A percentile compares a stretch with the other conserved stretches of the same genome.
Evolutionary conservation across 768 basidiomycete genomes (phyloP).

Genomic region (Pulveroboletus ravenelii): DNA sequence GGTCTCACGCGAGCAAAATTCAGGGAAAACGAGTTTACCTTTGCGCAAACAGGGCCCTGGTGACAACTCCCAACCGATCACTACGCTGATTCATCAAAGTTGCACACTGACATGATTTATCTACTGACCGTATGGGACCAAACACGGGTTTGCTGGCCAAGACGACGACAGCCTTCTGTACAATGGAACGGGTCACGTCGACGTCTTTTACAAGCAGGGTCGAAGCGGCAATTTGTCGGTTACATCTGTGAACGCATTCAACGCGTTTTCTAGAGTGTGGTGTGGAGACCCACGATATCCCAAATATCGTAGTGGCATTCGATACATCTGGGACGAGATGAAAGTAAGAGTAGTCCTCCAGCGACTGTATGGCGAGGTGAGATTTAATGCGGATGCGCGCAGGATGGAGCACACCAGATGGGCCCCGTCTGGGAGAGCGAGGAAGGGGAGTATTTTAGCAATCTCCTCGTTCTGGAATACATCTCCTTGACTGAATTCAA

Average conservation of each 20-base stretch:
- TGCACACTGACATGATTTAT: neutral
- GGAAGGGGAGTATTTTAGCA: conserved; percentile 81
- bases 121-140: conserved; percentile 78
- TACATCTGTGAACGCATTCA: conserved; percentile 54
- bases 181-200: conserved; percentile 92
- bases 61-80: conserved; percentile 92
- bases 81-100: conserved; percentile 35
- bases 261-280: neutral
- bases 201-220: conserved; percentile 70
- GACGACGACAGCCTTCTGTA: conserved; percentile 97
- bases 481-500: conserved; percentile 77
- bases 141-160: conserved; percentile 88
- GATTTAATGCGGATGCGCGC: conserved; percentile 4
- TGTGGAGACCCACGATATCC: conserved; percentile 67
- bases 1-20: neutral
- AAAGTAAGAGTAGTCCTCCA: conserved; percentile 96
- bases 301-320: conserved; percentile 81
- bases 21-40: conserved; percentile 35
- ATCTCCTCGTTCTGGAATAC: conserved; percentile 86
- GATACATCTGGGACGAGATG: conserved; percentile 74
- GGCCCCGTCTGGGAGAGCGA: conserved; percentile 95
- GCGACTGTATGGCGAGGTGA: conserved; percentile 11
- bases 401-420: conserved; percentile 57
- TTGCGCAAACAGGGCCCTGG: conserved; percentile 85
- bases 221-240: conserved; percentile 86